Evolutionary conservation across 129 eudicot genomes (phyloP).

Genomic region (Flaveria brownii): DNA sequence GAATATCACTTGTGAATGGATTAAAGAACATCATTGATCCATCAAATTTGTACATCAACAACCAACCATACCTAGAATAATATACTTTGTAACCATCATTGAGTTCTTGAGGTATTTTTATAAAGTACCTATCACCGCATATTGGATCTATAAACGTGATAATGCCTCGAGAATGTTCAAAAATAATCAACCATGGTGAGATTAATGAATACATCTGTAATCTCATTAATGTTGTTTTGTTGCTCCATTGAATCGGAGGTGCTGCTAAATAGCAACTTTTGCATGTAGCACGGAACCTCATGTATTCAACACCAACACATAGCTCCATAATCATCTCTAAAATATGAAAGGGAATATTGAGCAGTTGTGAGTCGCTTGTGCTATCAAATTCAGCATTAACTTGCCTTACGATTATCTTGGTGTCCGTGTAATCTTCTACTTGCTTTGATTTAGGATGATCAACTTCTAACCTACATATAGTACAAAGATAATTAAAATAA

Average conservation of each 20-base stretch:
- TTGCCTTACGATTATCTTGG: background rate
- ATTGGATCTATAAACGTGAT: background rate
- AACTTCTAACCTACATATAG: background rate
- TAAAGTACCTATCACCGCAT: background rate
- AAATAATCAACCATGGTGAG: background rate
- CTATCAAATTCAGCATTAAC: background rate
- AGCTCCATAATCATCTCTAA: background rate
- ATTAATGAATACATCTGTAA: background rate
- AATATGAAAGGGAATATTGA: background rate
- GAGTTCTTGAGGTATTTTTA: background rate
- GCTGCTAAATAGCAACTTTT: background rate
- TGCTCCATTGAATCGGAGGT: background rate
- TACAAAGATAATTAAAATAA: background rate
- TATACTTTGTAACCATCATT: background rate
- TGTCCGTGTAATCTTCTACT: background rate
- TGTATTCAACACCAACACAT: background rate
- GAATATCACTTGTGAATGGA: background rate
- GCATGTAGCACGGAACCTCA: background rate
- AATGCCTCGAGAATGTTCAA: background rate
- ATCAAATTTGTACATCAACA: background rate
- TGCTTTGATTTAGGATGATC: background rate
- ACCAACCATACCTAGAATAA: background rate
- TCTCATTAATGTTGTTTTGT: background rate
- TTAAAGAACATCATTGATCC: background rate
- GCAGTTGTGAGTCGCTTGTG: background rate